These are phyloP conservation scores for Cryptosporidium canis DNA, from an alignment of 169 alveolate genomes.

Conservation along the genomic window DNA sequence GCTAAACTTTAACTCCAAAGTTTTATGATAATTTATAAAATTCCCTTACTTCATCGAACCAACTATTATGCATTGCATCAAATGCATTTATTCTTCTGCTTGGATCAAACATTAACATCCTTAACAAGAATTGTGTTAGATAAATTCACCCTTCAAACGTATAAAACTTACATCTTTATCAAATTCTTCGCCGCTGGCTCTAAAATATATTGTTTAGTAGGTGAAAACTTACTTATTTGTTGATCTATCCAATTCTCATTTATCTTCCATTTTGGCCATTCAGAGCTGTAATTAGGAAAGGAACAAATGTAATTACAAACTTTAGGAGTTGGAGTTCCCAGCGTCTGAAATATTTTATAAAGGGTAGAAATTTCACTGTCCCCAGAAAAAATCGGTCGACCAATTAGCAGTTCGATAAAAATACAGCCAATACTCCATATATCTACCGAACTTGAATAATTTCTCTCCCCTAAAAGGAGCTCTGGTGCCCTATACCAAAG, in stretches of 20 bases:
- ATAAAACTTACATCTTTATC: slow-evolving; percentile 64
- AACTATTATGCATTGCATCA: slow-evolving; percentile 41
- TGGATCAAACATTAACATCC: slow-evolving; percentile 67
- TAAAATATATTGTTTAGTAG: slow-evolving; percentile 3
- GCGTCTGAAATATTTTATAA: slow-evolving; percentile 86
- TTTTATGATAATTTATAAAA: background rate
- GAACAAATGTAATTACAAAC: slow-evolving; percentile 53
- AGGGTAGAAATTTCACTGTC: slow-evolving; percentile 88
- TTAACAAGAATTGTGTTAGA: background rate
- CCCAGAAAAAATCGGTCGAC: slow-evolving; percentile 89
- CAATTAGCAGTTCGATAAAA: slow-evolving; percentile 89
- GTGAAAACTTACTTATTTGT: background rate
- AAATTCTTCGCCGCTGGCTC: slow-evolving; percentile 36
- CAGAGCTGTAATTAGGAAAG: slow-evolving; percentile 42
- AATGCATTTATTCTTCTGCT: slow-evolving; percentile 61
- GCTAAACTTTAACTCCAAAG: background rate
- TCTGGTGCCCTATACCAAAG: slow-evolving; percentile 99
- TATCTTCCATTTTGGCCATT: slow-evolving; percentile 68
- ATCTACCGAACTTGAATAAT: slow-evolving; percentile 95
- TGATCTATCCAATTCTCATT: slow-evolving; percentile 68
- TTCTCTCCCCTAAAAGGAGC: slow-evolving; percentile 92
- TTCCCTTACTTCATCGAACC: slow-evolving; percentile 60
- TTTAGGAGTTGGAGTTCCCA: slow-evolving; percentile 89
- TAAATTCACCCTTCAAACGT: background rate
- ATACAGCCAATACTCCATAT: slow-evolving; percentile 97